A percentile compares a stretch with the other conserved stretches of the same genome.
phyloP scores from a whole-genome alignment of 805 yeast genomes.

The Wickerhamiella galacta region DNA sequence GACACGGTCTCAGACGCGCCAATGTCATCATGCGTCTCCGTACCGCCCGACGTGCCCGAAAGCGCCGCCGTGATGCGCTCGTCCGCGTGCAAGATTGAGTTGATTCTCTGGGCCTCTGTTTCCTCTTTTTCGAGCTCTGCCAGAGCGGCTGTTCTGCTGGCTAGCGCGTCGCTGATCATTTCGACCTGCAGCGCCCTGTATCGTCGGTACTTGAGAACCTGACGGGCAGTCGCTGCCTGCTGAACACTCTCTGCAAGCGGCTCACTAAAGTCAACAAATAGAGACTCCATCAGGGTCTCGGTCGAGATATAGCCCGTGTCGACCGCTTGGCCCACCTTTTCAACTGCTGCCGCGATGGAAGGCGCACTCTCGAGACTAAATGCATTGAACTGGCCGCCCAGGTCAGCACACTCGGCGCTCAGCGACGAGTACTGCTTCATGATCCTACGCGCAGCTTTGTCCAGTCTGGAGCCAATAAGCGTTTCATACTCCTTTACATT shows the following conservation, averaged over 20 bases:
- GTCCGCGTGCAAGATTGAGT: conserved; percentile 18
- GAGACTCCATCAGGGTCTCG: conserved; percentile 33
- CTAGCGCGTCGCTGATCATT: conserved; percentile 26
- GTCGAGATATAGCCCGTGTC: conserved; percentile 44
- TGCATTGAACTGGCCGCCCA: conserved; percentile 57
- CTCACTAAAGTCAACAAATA: conserved; percentile 45
- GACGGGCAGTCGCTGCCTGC: conserved; percentile 38
- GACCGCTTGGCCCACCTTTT: conserved; percentile 71
- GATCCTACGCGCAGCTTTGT: conserved; percentile 39
- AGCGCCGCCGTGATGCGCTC: conserved; percentile 11
- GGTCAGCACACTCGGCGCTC: conserved; percentile 50
- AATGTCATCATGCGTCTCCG: background rate
- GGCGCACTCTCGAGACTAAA: conserved; percentile 34
- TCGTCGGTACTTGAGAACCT: conserved; percentile 43
- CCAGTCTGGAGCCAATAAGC: conserved; percentile 32
- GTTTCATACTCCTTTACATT: conserved; percentile 31
- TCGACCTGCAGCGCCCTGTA: conserved; percentile 39
- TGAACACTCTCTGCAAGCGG: conserved; percentile 60
- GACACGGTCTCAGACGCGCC: background rate
- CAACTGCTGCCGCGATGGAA: conserved; percentile 39
- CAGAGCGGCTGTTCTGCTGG: conserved; percentile 21
- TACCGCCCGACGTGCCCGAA: conserved; percentile 1
- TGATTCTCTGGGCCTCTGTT: conserved; percentile 29
- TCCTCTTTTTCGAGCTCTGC: conserved; percentile 28
- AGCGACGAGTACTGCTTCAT: conserved; percentile 40